These are phyloP conservation scores for Cercospora sp. DNA, from an alignment of 2,329 filamentous ascomycete genomes.

Conservation along the genomic window DNA sequence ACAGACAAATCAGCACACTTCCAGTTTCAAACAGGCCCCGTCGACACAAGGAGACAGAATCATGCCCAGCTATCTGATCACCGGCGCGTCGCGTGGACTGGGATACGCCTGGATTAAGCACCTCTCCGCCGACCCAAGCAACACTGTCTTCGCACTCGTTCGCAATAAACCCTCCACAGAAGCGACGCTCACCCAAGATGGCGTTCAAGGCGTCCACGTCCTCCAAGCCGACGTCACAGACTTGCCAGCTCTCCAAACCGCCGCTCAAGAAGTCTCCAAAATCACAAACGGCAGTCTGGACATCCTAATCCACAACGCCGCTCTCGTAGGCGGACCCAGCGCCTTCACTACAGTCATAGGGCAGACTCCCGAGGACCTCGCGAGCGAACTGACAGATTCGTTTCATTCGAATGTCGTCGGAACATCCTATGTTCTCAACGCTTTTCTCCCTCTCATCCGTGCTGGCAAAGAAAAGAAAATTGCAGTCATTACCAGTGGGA, in stretches of 20 bases:
- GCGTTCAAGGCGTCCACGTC: conserved; percentile 47
- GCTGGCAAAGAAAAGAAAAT: conserved; percentile 32
- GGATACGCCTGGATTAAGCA: conserved; percentile 39
- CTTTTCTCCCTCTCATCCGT: conserved; percentile 36
- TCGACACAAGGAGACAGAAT: not conserved
- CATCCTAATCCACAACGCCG: conserved; percentile 39
- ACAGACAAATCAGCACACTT: too few species aligned
- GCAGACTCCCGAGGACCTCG: conserved; percentile 21
- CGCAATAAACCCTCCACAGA: conserved; percentile 34
- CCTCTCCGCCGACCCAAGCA: conserved; percentile 33
- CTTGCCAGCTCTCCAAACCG: conserved; percentile 42
- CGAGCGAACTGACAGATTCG: conserved; percentile 22
- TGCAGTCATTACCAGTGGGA: conserved; percentile 31
- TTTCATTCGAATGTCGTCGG: conserved; percentile 35
- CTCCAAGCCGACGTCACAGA: conserved; percentile 50
- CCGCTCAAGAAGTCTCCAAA: conserved; percentile 26
- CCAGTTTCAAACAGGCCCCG: too few species aligned
- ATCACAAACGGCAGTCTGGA: conserved; percentile 35
- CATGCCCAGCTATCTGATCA: conserved; percentile 40
- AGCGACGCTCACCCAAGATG: conserved; percentile 26
- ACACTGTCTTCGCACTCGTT: conserved; percentile 41
- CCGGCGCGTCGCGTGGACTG: conserved; percentile 39
- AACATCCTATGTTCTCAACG: conserved; percentile 28
- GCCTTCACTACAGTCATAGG: conserved; percentile 27
- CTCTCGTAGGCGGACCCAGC: conserved; percentile 19